Conservation (phyloP, 176 grass and related monocot species). For the Raddia guianensis region DNA sequence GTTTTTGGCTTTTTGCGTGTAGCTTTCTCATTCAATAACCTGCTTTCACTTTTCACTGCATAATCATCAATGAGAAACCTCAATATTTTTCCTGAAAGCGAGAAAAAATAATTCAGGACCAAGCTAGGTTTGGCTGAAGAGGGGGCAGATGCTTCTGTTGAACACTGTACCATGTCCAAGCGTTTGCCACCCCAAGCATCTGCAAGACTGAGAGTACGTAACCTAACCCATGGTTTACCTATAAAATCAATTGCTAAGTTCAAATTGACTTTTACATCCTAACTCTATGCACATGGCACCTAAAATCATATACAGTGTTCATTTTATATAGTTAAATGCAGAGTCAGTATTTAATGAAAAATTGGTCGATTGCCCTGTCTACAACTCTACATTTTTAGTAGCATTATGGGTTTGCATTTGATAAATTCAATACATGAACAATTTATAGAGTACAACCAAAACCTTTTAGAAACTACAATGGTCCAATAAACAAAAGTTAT, state of each 20-base stretch:
- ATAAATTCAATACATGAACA: background rate
- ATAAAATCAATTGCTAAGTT: background rate
- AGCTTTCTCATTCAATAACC: background rate
- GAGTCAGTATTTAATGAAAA: background rate
- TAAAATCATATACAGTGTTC: background rate
- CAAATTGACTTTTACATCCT: background rate
- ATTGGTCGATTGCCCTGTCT: background rate
- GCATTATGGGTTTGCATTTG: background rate
- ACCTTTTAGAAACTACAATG: background rate
- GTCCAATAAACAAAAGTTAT: background rate
- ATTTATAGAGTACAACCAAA: background rate
- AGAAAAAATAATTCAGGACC: background rate
- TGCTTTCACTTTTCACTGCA: background rate
- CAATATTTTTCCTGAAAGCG: background rate
- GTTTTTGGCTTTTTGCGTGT: background rate
- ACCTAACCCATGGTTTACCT: constrained; percentile 9
- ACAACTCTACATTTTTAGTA: background rate
- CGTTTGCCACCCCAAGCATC: background rate
- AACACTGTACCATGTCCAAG: background rate
- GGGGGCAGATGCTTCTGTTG: background rate
- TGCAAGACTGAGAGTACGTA: background rate
- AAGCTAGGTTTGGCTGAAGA: background rate
- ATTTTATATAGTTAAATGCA: background rate
- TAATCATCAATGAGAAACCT: background rate
- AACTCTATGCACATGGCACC: background rate